Percentiles rank a stretch among this genome's conserved stretches.
Evolutionary conservation across 2,329 filamentous ascomycete species (phyloP).

Genomic region (Raffaelea ambrosiae): DNA sequence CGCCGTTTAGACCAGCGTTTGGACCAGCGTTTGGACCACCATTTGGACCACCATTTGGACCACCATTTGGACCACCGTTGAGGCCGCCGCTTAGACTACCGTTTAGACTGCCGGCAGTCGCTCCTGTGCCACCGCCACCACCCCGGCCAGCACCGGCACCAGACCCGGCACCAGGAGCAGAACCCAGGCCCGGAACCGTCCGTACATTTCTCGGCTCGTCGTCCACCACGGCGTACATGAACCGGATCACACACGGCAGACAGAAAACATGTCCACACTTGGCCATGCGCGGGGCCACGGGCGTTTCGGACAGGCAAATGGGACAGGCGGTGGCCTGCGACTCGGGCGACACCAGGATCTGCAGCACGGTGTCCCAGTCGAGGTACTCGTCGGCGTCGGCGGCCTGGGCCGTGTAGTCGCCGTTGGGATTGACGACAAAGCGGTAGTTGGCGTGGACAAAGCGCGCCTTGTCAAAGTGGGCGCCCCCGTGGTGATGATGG

Average conservation of each 20-base stretch:
- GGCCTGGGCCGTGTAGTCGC: slow-evolving; percentile 71
- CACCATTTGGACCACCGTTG: too few species aligned
- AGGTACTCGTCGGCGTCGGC: slow-evolving; percentile 81
- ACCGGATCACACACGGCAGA: slow-evolving; percentile 83
- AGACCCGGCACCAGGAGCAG: too few species aligned
- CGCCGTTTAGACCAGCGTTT: too few species aligned
- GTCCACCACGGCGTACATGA: slow-evolving; percentile 89
- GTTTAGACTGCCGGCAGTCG: too few species aligned
- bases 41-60: too few species aligned
- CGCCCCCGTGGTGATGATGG: slow-evolving; percentile 22
- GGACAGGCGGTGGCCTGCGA: slow-evolving; percentile 86
- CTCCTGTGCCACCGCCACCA: too few species aligned
- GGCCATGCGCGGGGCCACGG: slow-evolving; percentile 92
- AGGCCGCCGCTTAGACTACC: too few species aligned
- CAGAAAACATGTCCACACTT: slow-evolving; percentile 97
- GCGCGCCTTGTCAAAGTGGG: slow-evolving; percentile 73
- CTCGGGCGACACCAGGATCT: slow-evolving; percentile 82
- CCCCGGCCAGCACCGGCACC: too few species aligned
- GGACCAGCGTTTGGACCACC: too few species aligned
- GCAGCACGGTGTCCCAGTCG: slow-evolving; percentile 84
- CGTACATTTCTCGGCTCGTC: slow-evolving; percentile 38
- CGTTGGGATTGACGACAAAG: slow-evolving; percentile 82
- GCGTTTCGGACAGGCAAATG: slow-evolving; percentile 84
- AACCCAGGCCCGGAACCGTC: too few species aligned
- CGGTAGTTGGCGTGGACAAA: slow-evolving; percentile 94